Percentiles rank a stretch among this genome's conserved stretches.
Evolutionary conservation across 352 stramenopile species (phyloP).

Genomic region (Phytopythium ostracodes): DNA sequence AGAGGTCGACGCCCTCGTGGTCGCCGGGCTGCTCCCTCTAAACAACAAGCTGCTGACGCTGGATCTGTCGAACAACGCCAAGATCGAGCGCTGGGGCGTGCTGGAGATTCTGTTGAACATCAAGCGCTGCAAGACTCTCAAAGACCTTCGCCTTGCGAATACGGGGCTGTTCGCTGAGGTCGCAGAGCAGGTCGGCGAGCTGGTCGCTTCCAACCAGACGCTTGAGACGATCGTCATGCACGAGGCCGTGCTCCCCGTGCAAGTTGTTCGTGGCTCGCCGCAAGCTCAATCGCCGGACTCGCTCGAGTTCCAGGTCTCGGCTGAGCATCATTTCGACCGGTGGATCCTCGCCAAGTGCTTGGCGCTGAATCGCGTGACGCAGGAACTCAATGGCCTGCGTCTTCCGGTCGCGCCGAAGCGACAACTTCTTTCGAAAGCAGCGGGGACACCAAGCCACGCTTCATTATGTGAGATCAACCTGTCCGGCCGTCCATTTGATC

Average conservation of each 20-base stretch:
- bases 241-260: slow-evolving; percentile 28
- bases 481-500: slow-evolving; percentile 35
- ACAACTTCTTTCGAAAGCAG: slow-evolving; percentile 10
- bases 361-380: slow-evolving; percentile 52
- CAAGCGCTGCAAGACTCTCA: slow-evolving; percentile 42
- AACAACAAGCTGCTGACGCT: slow-evolving; percentile 55
- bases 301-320: slow-evolving; percentile 23
- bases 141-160: slow-evolving; percentile 47
- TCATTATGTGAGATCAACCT: slow-evolving; percentile 39
- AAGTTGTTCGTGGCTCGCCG: slow-evolving; percentile 48
- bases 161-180: slow-evolving; percentile 56
- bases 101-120: slow-evolving; percentile 56
- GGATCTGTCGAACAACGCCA: slow-evolving; percentile 58
- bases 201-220: slow-evolving; percentile 54
- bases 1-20: slow-evolving; percentile 60
- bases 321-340: slow-evolving; percentile 46
- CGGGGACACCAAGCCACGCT: not conserved
- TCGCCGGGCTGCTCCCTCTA: slow-evolving; percentile 49
- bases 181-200: slow-evolving; percentile 51
- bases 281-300: slow-evolving; percentile 16
- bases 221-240: slow-evolving; percentile 63
- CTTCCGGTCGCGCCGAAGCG: slow-evolving; percentile 19
- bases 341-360: slow-evolving; percentile 73
- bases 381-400: slow-evolving; percentile 51
- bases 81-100: slow-evolving; percentile 44